phyloP scores from a whole-genome alignment of 164 flowering plant species.

The Vitis rotundifolia region DNA sequence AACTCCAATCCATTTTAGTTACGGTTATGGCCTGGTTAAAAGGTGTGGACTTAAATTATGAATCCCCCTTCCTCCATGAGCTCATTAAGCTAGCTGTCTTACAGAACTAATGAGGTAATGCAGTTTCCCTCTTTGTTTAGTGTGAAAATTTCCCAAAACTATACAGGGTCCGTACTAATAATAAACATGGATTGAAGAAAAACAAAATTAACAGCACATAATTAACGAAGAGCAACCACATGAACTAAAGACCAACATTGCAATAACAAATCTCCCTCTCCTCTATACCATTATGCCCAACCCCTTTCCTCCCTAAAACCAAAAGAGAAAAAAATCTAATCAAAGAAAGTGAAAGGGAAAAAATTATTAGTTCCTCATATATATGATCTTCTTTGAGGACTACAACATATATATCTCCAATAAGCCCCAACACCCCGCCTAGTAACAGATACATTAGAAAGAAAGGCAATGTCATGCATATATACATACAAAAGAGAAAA shows the following conservation, averaged over 20 bases:
- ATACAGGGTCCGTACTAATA: too few species aligned
- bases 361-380: constrained; percentile 27
- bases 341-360: background rate
- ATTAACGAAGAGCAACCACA: constrained; percentile 14
- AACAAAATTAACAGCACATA: constrained; percentile 4
- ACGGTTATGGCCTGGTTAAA: too few species aligned
- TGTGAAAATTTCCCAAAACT: too few species aligned
- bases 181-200: background rate
- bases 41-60: too few species aligned
- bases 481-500: constrained; percentile 27
- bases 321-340: too few species aligned
- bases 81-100: too few species aligned
- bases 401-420: constrained; percentile 20
- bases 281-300: constrained; percentile 39
- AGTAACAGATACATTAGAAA: constrained; percentile 25
- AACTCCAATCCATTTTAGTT: too few species aligned
- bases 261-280: constrained; percentile 32
- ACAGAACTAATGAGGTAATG: too few species aligned
- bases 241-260: constrained; percentile 18
- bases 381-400: constrained; percentile 22
- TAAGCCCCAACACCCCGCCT: constrained; percentile 23
- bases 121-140: too few species aligned
- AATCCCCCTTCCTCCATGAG: too few species aligned
- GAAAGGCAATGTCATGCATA: constrained; percentile 24
- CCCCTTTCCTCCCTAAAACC: constrained; percentile 22